Evolutionary conservation across 192 early-diverging fungal genomes (phyloP), one percentile per base, ranked within the genome.

Genomic region (Oehlia diaphana): DNA sequence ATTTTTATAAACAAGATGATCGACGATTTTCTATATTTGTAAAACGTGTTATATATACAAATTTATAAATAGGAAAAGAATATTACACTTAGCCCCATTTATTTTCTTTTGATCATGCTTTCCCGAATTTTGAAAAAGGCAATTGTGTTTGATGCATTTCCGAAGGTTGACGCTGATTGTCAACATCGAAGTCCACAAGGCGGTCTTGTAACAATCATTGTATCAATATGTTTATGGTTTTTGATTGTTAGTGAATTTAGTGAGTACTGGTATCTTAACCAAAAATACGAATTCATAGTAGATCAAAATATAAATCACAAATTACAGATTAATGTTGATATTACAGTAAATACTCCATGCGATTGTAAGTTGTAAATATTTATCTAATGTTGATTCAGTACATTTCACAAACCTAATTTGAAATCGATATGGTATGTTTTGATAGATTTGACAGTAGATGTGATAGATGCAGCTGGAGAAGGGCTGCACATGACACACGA

Each of bases 301-400:
- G 97, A 97, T 84, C 83, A 89, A 14, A 76, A 84, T 21, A 81
- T 90, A 66, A 88, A 89, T 74, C 87, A 88, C 14, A 74, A 83
- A 16, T 78, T 98, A 75, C 91, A 93, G 81, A 93, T 98, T 44
- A 96, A 97, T 82, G 72, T 97, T 50, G 97, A 94, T 80, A 77
- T 97, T 31, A 94, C 93, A 1, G 86, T 98, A 21, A 95, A 96
- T 13, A 98, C 95, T 93, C 90, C 90, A 5, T 98, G 97, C 81
- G 9, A 21, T n/a, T 62, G 42, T 67, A 5, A 64, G 26, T 53
- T 63, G 39, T 31, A 14, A 8, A 13, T 23, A n/a, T 31, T 23
- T 23, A 19, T 53, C n/a, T 33, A 37, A 33, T 82, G 23, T 26
- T 33, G 13, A 37, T 42, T 58, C 37, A 76, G 19, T 49, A 23